These are phyloP conservation scores for Phialophora expanda DNA, from an alignment of 2,329 filamentous ascomycete species.

Conservation along the genomic window DNA sequence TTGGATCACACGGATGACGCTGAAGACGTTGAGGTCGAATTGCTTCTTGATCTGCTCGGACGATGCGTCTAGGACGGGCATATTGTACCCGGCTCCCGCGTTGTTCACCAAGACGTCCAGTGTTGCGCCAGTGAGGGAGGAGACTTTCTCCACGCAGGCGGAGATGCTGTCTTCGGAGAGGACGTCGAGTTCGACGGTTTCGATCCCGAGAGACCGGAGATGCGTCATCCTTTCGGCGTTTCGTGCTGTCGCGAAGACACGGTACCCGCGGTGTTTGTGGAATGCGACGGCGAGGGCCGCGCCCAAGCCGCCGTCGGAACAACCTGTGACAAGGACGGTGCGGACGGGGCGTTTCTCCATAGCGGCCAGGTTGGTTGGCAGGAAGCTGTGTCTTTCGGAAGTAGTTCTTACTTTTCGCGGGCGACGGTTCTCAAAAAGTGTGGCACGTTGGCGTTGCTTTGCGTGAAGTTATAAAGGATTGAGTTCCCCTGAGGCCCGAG, in stretches of 20 bases:
- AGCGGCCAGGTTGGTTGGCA: not conserved
- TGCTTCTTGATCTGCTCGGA: slow-evolving; percentile 40
- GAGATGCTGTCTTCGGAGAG: slow-evolving; percentile 42
- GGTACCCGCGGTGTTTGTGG: slow-evolving; percentile 54
- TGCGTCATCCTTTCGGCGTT: slow-evolving; percentile 43
- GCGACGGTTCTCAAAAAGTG: not conserved
- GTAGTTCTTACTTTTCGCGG: not conserved
- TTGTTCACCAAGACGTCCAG: slow-evolving; percentile 54
- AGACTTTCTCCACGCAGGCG: slow-evolving; percentile 35
- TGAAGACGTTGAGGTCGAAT: slow-evolving; percentile 54
- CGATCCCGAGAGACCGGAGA: slow-evolving; percentile 38
- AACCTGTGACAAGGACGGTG: slow-evolving; percentile 43
- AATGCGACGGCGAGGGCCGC: slow-evolving; percentile 65
- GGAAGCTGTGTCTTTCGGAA: too few species aligned
- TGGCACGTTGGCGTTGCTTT: not conserved
- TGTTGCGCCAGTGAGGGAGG: slow-evolving; percentile 30
- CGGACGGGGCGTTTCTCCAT: slow-evolving; percentile 18
- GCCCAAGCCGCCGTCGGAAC: slow-evolving; percentile 63
- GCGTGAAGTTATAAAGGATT: not conserved
- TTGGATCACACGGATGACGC: slow-evolving; percentile 46
- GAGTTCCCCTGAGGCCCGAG: not conserved
- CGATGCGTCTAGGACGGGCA: slow-evolving; percentile 48
- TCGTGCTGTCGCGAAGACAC: slow-evolving; percentile 60
- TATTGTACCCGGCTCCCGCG: slow-evolving; percentile 45
- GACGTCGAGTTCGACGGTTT: slow-evolving; percentile 44